Base-by-base conservation (phyloP, 2,329 filamentous ascomycete genomes). In the Pyricularia grisea region DNA sequence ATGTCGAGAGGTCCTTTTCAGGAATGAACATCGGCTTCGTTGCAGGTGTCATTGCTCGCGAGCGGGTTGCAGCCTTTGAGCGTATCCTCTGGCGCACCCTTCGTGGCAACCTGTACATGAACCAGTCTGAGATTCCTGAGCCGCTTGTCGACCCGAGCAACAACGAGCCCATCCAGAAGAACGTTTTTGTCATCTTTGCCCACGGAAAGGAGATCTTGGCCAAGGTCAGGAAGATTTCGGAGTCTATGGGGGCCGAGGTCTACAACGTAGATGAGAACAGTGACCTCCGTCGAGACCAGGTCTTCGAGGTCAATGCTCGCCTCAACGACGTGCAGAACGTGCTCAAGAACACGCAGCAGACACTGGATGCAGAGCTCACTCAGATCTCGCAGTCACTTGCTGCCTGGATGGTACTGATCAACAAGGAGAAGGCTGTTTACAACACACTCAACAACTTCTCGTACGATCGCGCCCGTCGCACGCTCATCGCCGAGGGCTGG, bases 1-100 rank as follows among this genome's bases (percentile, higher is more conserved):
- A 92, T 70, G 90, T 85, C 55, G 92, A 95, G 76, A 88, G 91
- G 72, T 95, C 92, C 61, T 97, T 99, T 80, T 95, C 93, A 6
- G 93, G 93, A 71, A 97, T 98, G 92, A 97, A 98, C 81, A 99
- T 99, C 77, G 95, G 95, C 11, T 99, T 99, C 76, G 94, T 99
- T 68, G 92, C 95, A 68, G 95, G 95, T 80, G 95, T 98, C 74
- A 98, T 99, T 74, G 88, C 92, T 55, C 89, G 95, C 68, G 94
- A 98, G 77, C 90, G 94, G 67, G 94, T 99, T 71, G 94, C 90
- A 17, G 92, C 94, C 30, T 99, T 99, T 77, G 96, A 99, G 82
- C 91, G 95, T 70, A 99, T 99, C 74, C 85, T 99, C 67, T 99
- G 95, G 95, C 89, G 95, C 76, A 97, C 96, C 0, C 88, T 99